Percentiles rank a stretch among this genome's conserved stretches.
Conservation (phyloP, 345 rosid species). For the Citrus cavaleriei region DNA sequence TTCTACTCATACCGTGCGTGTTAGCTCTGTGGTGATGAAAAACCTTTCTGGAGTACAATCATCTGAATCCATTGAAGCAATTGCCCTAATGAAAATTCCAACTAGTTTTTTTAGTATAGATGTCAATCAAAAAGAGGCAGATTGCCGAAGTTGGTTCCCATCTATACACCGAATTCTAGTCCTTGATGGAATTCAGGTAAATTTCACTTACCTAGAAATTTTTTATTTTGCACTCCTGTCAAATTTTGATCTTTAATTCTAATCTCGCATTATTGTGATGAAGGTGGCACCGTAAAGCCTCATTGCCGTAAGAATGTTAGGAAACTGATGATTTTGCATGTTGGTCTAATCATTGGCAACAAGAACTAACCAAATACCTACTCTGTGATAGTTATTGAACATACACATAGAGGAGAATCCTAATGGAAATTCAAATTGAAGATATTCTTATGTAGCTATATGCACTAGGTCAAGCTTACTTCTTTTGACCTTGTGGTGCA, state of each 20-base stretch:
- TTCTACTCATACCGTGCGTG: conserved; percentile 38
- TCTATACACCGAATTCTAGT: conserved; percentile 66
- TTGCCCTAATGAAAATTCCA: conserved; percentile 78
- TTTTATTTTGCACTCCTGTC: background rate
- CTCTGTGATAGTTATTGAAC: background rate
- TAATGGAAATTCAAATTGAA: background rate
- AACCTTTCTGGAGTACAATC: conserved; percentile 82
- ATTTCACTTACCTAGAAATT: background rate
- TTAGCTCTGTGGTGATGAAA: conserved; percentile 67
- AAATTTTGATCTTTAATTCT: background rate
- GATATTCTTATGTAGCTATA: background rate
- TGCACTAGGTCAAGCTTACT: background rate
- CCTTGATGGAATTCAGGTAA: conserved; percentile 85
- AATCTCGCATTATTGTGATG: conserved; percentile 7
- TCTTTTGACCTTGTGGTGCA: background rate
- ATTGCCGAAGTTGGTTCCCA: conserved; percentile 60
- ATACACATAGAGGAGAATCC: background rate
- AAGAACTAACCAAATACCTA: background rate
- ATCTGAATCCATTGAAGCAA: conserved; percentile 67
- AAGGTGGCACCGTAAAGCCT: background rate
- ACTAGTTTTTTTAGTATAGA: conserved; percentile 45
- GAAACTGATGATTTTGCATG: background rate
- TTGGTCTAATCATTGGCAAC: background rate
- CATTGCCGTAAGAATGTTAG: background rate
- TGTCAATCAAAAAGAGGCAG: conserved; percentile 21